These are phyloP conservation scores for Chloris gayana DNA, from an alignment of 176 grass and related monocot species.

Conservation along the genomic window DNA sequence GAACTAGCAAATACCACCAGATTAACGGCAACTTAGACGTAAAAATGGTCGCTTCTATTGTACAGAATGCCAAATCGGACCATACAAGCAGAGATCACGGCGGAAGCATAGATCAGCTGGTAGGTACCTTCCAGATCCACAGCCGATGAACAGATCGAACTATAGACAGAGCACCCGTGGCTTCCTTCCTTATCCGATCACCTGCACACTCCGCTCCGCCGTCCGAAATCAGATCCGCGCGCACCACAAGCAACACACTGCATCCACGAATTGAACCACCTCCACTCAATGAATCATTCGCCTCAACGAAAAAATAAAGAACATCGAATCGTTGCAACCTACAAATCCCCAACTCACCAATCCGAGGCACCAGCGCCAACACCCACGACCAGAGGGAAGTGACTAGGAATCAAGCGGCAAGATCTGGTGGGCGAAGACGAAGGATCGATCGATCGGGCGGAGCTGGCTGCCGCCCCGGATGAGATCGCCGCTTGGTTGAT, in stretches of 20 bases:
- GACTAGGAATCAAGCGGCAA: not conserved
- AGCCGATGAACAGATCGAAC: conserved; percentile 8
- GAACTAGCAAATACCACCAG: not conserved
- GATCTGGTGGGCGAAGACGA: not conserved
- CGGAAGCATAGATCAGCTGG: not conserved
- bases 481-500: conserved; percentile 15
- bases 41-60: not conserved
- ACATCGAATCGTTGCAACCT: not conserved
- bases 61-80: not conserved
- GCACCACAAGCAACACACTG: conserved; percentile 25
- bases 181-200: not conserved
- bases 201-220: not conserved
- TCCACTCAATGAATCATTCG: not conserved
- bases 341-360: conserved; percentile 25
- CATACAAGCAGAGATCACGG: not conserved
- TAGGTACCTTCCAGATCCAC: conserved; percentile 4
- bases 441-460: not conserved
- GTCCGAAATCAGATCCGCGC: conserved; percentile 4
- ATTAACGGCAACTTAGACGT: not conserved
- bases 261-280: conserved; percentile 29
- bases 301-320: not conserved
- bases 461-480: not conserved
- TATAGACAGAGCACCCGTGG: not conserved
- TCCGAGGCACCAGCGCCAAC: conserved; percentile 2
- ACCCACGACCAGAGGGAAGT: not conserved